Evolutionary conservation across 805 yeast genomes (phyloP).

Genomic region (Spencermartinsiella europaea): DNA sequence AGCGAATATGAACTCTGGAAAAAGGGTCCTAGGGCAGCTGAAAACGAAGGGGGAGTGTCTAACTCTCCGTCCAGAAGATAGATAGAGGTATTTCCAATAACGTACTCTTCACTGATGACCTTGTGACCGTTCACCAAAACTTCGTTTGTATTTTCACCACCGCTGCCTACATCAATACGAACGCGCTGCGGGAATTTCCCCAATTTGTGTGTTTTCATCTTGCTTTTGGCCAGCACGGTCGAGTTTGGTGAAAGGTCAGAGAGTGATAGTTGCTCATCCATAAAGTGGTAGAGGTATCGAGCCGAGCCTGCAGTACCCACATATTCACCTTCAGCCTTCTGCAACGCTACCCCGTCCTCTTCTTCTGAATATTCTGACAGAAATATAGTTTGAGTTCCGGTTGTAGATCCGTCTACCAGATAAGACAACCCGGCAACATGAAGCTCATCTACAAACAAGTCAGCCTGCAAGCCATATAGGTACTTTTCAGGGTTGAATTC

Average conservation of each 20-base stretch:
- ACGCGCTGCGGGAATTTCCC: constrained; percentile 64
- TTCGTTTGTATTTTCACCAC: constrained; percentile 23
- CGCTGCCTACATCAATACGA: constrained; percentile 38
- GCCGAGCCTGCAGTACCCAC: constrained; percentile 25
- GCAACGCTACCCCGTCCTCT: not conserved
- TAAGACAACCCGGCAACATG: constrained; percentile 51
- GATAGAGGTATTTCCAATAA: constrained; percentile 61
- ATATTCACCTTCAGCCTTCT: constrained; percentile 22
- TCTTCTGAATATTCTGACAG: constrained; percentile 27
- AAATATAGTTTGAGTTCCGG: constrained; percentile 55
- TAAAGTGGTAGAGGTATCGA: constrained; percentile 58
- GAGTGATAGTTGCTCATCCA: constrained; percentile 40
- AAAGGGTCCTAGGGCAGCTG: constrained; percentile 59
- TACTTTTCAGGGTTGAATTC: constrained; percentile 52
- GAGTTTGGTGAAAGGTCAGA: constrained; percentile 3
- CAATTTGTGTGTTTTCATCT: constrained; percentile 40
- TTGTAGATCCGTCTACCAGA: constrained; percentile 48
- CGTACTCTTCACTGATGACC: constrained; percentile 41
- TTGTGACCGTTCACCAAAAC: constrained; percentile 51
- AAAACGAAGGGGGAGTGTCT: constrained; percentile 57
- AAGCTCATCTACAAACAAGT: constrained; percentile 65
- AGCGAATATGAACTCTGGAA: constrained; percentile 62
- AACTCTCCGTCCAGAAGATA: constrained; percentile 59
- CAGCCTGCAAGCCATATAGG: constrained; percentile 52
- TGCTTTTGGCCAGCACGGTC: constrained; percentile 18